Evolutionary conservation across 2,329 filamentous ascomycete species (phyloP), one percentile per base, ranked within the genome.

Genomic region (Helicocarpus griseus): DNA sequence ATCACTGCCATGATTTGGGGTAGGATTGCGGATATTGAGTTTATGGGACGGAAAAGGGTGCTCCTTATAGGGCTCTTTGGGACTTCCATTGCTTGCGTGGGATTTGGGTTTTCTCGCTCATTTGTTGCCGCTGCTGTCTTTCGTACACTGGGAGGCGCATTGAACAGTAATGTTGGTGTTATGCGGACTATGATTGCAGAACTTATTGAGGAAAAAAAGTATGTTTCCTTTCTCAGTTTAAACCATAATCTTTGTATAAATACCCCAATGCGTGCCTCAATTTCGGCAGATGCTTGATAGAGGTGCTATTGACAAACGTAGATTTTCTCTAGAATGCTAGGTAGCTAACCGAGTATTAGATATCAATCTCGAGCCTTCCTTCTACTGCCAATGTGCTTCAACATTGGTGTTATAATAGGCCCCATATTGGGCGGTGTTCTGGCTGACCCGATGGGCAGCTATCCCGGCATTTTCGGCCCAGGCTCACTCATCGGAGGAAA

Each of bases 1-100:
- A 63, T 87, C 21, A 94, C 88, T 1, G 87, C 87, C 2, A 83
- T 95, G 65, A 67, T 88, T 54, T 95, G 89, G 89, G 89, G 89
- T 0, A 76, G 85, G 0, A 69, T 89, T 3, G 79, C 80, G 1
- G 80, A 83, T 60, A 81, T 85, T 5, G 78, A 79, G 35, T 73
- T 71, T 51, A 77, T 79, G 52, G 89, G 89, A 0, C 78, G 89
- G 46, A 95, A 95, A 68, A 78, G 77, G 14, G 86, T 93, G 13
- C 73, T 95, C 17, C 69, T 94, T 49, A 81, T 94, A 49, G 89
- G 89, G 0, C 69, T 95, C 26, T 61, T 81, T 2, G 89, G 89
- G 0, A 89, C 83, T 0, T 76, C 76, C 57, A 63, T 86, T 6
- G 81, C 82, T 2, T 81, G 79, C 52, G 61, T 87, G 19, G 85